Evolutionary conservation across 164 flowering plant species (phyloP).

Genomic region (Aristolochia fimbriata): DNA sequence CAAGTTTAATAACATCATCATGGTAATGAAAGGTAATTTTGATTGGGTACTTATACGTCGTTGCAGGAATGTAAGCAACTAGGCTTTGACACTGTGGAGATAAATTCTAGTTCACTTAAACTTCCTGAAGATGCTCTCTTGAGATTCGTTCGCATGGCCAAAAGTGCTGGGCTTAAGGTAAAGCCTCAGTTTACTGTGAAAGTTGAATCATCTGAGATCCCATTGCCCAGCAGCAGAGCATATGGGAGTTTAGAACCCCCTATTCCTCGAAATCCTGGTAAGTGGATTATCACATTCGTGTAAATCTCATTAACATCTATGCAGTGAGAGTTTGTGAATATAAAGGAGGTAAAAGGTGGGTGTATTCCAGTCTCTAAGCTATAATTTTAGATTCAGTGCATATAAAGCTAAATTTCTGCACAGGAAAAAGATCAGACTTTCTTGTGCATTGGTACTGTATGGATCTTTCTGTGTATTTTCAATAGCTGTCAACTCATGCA

Average conservation of each 20-base stretch:
- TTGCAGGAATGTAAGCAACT: conserved; percentile 72
- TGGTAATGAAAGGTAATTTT: background rate
- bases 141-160: conserved; percentile 72
- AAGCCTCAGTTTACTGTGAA: conserved; percentile 77
- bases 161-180: conserved; percentile 67
- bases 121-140: conserved; percentile 80
- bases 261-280: conserved; percentile 54
- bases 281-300: background rate
- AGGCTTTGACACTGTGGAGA: conserved; percentile 89
- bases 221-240: conserved; percentile 50
- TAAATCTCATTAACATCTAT: too few relatives aligned
- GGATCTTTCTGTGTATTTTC: too few relatives aligned
- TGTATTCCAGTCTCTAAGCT: too few relatives aligned
- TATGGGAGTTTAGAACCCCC: conserved; percentile 72
- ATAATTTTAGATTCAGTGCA: too few relatives aligned
- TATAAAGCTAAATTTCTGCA: too few relatives aligned
- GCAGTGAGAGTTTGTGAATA: too few relatives aligned
- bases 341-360: too few relatives aligned
- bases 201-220: conserved; percentile 68
- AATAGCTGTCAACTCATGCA: too few relatives aligned
- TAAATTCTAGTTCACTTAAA: conserved; percentile 61
- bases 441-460: too few relatives aligned
- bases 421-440: too few relatives aligned
- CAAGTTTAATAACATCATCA: background rate
- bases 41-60: background rate